Evolutionary conservation across 2,329 filamentous ascomycete species (phyloP), one percentile per base, ranked within the genome.

Genomic region (Colletotrichum zoysiae): DNA sequence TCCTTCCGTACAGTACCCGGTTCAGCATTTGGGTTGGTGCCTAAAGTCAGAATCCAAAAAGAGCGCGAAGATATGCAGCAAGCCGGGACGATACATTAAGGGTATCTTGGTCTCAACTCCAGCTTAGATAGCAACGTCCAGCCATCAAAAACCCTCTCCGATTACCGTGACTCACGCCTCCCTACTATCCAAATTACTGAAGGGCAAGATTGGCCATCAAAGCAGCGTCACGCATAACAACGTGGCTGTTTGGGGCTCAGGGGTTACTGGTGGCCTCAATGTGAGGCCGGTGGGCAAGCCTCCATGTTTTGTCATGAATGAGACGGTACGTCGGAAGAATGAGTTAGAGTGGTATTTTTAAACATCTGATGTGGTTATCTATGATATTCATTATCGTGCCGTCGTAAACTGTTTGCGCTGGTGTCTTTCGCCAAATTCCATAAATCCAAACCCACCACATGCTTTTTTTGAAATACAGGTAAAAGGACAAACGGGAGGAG

Each of bases 331-430:
- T 53, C 20, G 5, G 38, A 23, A 9, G 9, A 14, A 51, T 42
- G 26, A 23, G 5, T 42, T 9, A 55, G 20, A 46, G 48, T 67
- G 20, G 11, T 67, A 16, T 55, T 67, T 46, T 26, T 44, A 18
- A 51, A n/a, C 12, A 30, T 8, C 38, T 11, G 3, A n/a, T 26
- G 33, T 64, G 26, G 23, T 35, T 14, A 26, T 20, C 18, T n/a
- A 3, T 53, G 61, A 18, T 9, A 18, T 59, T 66, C 8, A 26
- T 33, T 30, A 9, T 33, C 56, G 14, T 56, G 8, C 44, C 33
- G 11, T 44, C 46, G 23, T 60, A 38, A 23, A 33, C 60, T 23
- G 46, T 23, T 48, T 23, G 46, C n/a, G 35, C n/a, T 2, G 20
- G 60, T 23, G 14, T 51, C n/a, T 9, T 40, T 40, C 18, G 33